phyloP scores from a whole-genome alignment of 164 flowering plant species.

The Chimonanthus salicifolius region DNA sequence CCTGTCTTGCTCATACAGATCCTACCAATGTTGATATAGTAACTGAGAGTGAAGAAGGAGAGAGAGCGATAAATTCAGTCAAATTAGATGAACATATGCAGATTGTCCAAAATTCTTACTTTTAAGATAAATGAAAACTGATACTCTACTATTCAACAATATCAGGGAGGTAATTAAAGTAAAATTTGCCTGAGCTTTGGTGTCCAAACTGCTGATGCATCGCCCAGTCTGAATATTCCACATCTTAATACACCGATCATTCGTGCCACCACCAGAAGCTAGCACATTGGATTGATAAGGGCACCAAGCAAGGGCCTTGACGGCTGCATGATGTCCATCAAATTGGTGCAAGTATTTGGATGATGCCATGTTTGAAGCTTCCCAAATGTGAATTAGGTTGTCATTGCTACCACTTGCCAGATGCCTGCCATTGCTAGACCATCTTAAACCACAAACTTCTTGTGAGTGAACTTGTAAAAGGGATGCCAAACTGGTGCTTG shows the following conservation, averaged over 20 bases:
- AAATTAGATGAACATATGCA: too few relatives aligned
- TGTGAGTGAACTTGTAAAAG: conserved; percentile 17
- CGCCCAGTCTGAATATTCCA: conserved; percentile 46
- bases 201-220: conserved; percentile 32
- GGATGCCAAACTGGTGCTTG: conserved; percentile 19
- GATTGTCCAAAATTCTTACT: too few relatives aligned
- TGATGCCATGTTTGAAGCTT: conserved; percentile 36
- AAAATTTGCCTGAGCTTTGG: conserved; percentile 41
- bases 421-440: conserved; percentile 29
- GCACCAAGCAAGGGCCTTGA: conserved; percentile 66
- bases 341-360: conserved; percentile 25
- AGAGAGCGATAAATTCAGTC: too few relatives aligned
- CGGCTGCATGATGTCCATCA: conserved; percentile 38
- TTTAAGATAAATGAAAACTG: too few relatives aligned
- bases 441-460: conserved; percentile 44
- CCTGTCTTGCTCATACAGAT: too few relatives aligned
- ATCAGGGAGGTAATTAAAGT: neutral
- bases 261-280: conserved; percentile 52
- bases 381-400: conserved; percentile 39
- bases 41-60: too few relatives aligned
- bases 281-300: conserved; percentile 38
- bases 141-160: too few relatives aligned
- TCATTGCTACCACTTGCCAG: conserved; percentile 51
- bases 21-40: too few relatives aligned
- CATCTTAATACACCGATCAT: conserved; percentile 43